These are phyloP conservation scores for Taxillus chinensis DNA, from an alignment of 164 flowering plant genomes.

Conservation along the genomic window DNA sequence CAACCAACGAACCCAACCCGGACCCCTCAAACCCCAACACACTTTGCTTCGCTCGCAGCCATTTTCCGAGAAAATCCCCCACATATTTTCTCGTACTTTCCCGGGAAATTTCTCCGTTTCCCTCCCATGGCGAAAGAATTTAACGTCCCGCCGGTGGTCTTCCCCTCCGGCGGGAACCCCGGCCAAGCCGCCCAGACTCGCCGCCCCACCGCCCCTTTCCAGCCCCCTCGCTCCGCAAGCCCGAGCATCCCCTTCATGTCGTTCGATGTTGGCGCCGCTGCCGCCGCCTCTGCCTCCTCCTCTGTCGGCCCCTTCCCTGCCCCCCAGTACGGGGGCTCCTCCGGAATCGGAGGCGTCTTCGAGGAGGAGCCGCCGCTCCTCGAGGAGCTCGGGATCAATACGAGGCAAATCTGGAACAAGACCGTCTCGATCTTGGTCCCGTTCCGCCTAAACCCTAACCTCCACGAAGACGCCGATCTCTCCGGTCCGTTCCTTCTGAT, in stretches of 20 bases:
- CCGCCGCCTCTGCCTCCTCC: slow-evolving; percentile 32
- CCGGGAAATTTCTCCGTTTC: no score
- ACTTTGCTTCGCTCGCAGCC: no score
- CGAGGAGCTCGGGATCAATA: slow-evolving; percentile 87
- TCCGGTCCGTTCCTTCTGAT: slow-evolving; percentile 77
- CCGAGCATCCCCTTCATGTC: slow-evolving; percentile 63
- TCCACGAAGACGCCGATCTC: slow-evolving; percentile 72
- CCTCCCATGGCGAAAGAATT: slow-evolving; percentile 44
- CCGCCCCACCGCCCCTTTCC: slow-evolving; percentile 58
- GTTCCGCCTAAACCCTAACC: slow-evolving; percentile 37
- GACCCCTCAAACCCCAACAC: no score
- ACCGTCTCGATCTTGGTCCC: slow-evolving; percentile 64
- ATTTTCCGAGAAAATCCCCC: no score
- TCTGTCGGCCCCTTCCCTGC: slow-evolving; percentile 21
- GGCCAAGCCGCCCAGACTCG: slow-evolving; percentile 34
- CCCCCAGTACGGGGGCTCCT: slow-evolving; percentile 22
- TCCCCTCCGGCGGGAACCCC: slow-evolving; percentile 57
- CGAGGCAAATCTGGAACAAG: slow-evolving; percentile 79
- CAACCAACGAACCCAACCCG: no score
- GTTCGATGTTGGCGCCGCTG: slow-evolving; percentile 48
- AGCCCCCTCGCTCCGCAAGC: slow-evolving; percentile 40
- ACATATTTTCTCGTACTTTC: no score
- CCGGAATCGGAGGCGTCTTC: slow-evolving; percentile 20
- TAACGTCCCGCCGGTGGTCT: slow-evolving; percentile 65
- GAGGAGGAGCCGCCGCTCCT: slow-evolving; percentile 81